Base-by-base conservation (phyloP, 2,329 filamentous ascomycete genomes). In the Zasmidium cellare region DNA sequence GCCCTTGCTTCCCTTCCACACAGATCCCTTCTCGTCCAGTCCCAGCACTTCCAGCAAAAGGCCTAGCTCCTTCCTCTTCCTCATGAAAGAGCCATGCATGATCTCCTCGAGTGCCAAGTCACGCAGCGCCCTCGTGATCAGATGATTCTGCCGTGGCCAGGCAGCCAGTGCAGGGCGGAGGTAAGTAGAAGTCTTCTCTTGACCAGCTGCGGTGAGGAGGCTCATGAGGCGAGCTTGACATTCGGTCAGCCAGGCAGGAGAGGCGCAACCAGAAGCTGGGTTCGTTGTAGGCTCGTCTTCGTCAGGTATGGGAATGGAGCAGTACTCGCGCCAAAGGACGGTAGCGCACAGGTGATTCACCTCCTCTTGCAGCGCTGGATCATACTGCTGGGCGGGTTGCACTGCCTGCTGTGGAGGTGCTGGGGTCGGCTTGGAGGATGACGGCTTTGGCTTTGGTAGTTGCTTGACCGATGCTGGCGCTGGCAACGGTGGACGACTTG, bases 21-120 rank as follows among this genome's bases (percentile, higher is more conserved):
- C 31, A 9, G 12, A 24, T n/a, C 63, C 63, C 58, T 64, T 64
- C 25, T 59, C 57, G 18, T 58, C 64, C 5, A 62, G 35, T 0
- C 64, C 62, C n/a, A 66, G 16, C 12, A 64, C 54, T 50, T 66
- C 64, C 16, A 50, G 44, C 11, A 66, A 44, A 11, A 66, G 11
- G 2, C 64, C 64, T 22, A 64, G 44, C 19, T 59, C 35, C 3
- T 24, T 51, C 19, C 58, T 46, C 38, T 55, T 60, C 2, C 55
- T 31, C 38, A 49, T 51, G 25, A 51, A 65, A 16, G 57, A 50
- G 3, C 61, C 61, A 2, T 56, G n/a, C 12, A 50, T 20, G 19
- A 57, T 25, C 41, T 58, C 48, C 31, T 51, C 48, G 19, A 51
- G 14, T 7, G 52, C 52, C 23, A 64, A 41, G 19, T 64, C 60